Evolutionary conservation across 139 green algal genomes (phyloP).

Genomic region (Astrephomene gubernaculifera): DNA sequence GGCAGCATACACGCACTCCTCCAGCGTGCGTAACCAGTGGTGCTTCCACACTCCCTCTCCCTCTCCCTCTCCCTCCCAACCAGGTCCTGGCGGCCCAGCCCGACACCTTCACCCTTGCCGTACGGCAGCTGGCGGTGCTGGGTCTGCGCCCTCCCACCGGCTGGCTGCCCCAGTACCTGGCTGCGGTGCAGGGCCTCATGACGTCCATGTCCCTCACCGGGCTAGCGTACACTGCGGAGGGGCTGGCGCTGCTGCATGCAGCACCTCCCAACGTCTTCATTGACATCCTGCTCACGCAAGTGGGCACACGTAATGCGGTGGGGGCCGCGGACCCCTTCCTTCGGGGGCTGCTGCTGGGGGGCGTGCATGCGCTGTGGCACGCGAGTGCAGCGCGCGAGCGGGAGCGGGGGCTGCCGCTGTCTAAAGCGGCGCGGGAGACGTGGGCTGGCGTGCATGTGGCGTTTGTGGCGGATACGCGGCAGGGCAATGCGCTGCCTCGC

Average conservation of each 20-base stretch:
- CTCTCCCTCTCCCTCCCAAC: not conserved
- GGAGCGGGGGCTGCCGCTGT: not conserved
- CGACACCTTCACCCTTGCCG: not conserved
- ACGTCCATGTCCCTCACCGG: not conserved
- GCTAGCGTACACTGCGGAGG: not conserved
- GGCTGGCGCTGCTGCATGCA: conserved; percentile 9
- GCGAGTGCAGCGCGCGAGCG: not conserved
- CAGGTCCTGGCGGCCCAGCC: not conserved
- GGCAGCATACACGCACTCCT: not conserved
- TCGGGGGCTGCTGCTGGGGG: conserved; percentile 27
- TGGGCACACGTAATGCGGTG: not conserved
- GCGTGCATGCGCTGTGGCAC: not conserved
- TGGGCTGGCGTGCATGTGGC: not conserved
- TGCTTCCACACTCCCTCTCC: not conserved
- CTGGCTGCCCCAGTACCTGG: not conserved
- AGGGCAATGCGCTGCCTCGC: not conserved
- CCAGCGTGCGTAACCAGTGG: not conserved
- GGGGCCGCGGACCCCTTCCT: not conserved
- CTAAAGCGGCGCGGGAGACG: not conserved
- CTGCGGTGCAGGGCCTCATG: not conserved
- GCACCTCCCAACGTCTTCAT: not conserved
- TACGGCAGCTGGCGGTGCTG: not conserved
- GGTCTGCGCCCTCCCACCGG: not conserved
- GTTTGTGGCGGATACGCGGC: not conserved
- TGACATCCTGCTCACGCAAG: not conserved